Evolutionary conservation across 108 stramenopile species (phyloP).

Genomic region (Cyclotella baltica): DNA sequence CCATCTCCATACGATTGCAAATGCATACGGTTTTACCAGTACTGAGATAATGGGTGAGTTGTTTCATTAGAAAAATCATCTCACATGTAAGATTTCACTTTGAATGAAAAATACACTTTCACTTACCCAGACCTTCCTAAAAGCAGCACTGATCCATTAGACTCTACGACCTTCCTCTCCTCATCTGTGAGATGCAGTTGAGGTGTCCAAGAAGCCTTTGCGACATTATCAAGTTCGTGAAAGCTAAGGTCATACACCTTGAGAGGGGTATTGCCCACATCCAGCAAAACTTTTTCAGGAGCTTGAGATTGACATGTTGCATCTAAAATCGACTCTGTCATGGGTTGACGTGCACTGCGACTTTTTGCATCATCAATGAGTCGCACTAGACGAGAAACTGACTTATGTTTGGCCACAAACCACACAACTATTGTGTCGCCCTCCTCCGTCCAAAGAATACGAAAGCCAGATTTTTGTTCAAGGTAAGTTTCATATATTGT

Average conservation of each 20-base stretch:
- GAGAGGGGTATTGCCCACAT: constrained; percentile 58
- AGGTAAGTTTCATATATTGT: constrained; percentile 65
- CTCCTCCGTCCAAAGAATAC: constrained; percentile 62
- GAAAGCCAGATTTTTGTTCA: constrained; percentile 58
- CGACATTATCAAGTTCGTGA: constrained; percentile 35
- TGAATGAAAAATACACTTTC: background rate
- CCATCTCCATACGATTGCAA: constrained; percentile 59
- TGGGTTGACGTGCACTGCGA: constrained; percentile 41
- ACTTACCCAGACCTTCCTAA: constrained; percentile 56
- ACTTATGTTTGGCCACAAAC: constrained; percentile 60
- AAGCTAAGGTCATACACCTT: constrained; percentile 53
- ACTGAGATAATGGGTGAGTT: background rate
- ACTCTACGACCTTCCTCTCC: constrained; percentile 58
- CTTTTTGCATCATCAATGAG: constrained; percentile 62
- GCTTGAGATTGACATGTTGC: background rate
- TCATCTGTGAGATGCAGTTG: constrained; percentile 54
- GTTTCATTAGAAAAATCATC: background rate
- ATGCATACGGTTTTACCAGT: constrained; percentile 70
- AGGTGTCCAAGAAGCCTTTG: constrained; percentile 48
- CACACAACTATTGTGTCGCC: constrained; percentile 30
- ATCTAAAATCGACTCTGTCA: constrained; percentile 14
- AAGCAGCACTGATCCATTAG: constrained; percentile 56
- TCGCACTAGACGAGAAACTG: constrained; percentile 56
- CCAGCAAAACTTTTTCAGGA: constrained; percentile 29
- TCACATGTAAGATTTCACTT: too few species aligned